Evolutionary conservation across 2,329 filamentous ascomycete genomes (phyloP).

Genomic region (Epicoccum sorghinum): DNA sequence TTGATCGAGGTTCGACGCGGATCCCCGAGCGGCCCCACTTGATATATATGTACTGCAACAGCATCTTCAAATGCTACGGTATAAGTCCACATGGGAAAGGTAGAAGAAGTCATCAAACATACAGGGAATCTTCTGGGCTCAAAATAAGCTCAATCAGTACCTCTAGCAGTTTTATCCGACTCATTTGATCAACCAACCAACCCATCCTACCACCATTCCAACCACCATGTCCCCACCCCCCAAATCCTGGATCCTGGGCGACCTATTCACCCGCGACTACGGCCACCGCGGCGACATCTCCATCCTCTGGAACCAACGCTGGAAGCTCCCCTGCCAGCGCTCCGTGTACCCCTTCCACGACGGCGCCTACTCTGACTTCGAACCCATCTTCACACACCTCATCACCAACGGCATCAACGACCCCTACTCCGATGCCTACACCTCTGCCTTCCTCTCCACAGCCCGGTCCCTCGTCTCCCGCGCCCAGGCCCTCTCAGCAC

Average conservation of each 20-base stretch:
- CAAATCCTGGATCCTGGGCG: slow-evolving; percentile 44
- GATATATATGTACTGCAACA: too few species aligned
- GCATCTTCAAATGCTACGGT: too few species aligned
- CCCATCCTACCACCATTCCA: neutral
- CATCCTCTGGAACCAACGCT: slow-evolving; percentile 42
- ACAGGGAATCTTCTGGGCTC: too few species aligned
- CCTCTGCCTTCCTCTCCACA: slow-evolving; percentile 64
- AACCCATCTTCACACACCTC: slow-evolving; percentile 57
- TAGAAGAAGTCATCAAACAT: too few species aligned
- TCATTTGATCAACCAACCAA: too few species aligned
- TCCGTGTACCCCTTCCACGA: slow-evolving; percentile 77
- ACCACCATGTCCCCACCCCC: slow-evolving; percentile 27
- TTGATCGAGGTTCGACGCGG: too few species aligned
- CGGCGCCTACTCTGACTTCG: slow-evolving; percentile 70
- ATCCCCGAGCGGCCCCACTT: too few species aligned
- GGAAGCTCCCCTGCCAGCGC: slow-evolving; percentile 42
- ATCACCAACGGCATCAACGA: slow-evolving; percentile 65
- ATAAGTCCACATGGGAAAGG: too few species aligned
- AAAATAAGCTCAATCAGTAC: too few species aligned
- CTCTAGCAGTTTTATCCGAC: too few species aligned
- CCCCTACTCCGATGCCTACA: slow-evolving; percentile 68
- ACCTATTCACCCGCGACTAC: slow-evolving; percentile 46
- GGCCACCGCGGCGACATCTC: slow-evolving; percentile 43
- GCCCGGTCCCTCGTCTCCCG: slow-evolving; percentile 62
- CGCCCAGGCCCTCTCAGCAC: slow-evolving; percentile 54